These are phyloP conservation scores for Oidiodendron maius DNA, from an alignment of 495 filamentous ascomycete genomes.

Conservation along the genomic window DNA sequence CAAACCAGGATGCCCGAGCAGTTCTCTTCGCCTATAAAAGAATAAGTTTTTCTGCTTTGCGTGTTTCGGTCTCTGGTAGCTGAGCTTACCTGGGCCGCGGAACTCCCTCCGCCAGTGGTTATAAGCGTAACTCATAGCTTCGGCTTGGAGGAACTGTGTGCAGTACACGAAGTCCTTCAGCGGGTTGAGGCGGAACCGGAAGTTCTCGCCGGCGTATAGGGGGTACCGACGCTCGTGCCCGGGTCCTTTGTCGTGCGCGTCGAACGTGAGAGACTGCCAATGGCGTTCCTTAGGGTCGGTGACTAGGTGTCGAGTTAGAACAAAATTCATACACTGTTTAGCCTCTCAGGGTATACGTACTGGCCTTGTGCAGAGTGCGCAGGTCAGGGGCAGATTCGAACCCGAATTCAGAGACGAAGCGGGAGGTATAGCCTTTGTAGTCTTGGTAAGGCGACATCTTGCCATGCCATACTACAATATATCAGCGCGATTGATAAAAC, in stretches of 20 bases:
- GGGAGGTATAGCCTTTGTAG: constrained; percentile 60
- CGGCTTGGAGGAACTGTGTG: constrained; percentile 76
- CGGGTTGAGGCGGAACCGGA: constrained; percentile 38
- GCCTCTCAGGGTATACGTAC: constrained; percentile 2
- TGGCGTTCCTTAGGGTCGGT: constrained; percentile 55
- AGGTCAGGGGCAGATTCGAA: constrained; percentile 58
- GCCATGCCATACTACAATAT: constrained; percentile 70
- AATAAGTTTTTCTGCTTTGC: too few species aligned
- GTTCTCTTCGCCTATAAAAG: constrained; percentile 43
- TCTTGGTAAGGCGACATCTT: constrained; percentile 72
- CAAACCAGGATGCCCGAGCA: constrained; percentile 85
- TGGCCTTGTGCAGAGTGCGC: constrained; percentile 14
- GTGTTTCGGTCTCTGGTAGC: too few species aligned
- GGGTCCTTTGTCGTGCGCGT: constrained; percentile 84
- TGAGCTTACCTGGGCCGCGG: constrained; percentile 44
- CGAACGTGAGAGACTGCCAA: constrained; percentile 67
- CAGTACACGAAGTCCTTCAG: constrained; percentile 62
- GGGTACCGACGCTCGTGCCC: constrained; percentile 70
- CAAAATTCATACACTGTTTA: constrained; percentile 45
- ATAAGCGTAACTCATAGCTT: constrained; percentile 72
- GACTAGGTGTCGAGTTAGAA: too few species aligned
- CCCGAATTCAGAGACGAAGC: constrained; percentile 81
- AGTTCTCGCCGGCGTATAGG: constrained; percentile 72
- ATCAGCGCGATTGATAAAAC: background rate
- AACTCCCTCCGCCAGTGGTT: constrained; percentile 72